Evolutionary conservation across 1,284 basidiomycete species (phyloP).

Genomic region (Megacollybia platyphylla): DNA sequence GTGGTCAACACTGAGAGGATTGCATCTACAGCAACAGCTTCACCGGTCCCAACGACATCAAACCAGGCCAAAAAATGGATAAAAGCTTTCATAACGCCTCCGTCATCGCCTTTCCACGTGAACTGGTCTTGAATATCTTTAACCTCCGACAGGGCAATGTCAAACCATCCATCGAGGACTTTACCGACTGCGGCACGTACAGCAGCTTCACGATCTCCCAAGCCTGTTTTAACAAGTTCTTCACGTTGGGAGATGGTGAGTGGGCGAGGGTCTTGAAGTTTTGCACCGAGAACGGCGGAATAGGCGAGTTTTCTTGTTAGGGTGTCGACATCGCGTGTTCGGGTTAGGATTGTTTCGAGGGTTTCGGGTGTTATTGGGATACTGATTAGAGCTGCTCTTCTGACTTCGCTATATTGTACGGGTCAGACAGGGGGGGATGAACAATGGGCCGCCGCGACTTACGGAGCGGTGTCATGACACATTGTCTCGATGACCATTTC

Average conservation of each 20-base stretch:
- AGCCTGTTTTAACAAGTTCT: conserved; percentile 66
- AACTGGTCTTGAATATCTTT: conserved; percentile 15
- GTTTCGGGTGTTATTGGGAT: conserved; percentile 54
- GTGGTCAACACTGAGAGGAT: conserved; percentile 28
- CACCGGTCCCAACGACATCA: conserved; percentile 33
- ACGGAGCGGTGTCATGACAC: conserved; percentile 71
- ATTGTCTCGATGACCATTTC: conserved; percentile 68
- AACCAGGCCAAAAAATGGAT: conserved; percentile 29
- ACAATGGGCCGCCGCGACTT: conserved; percentile 17
- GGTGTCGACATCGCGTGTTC: conserved; percentile 80
- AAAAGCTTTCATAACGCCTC: conserved; percentile 29
- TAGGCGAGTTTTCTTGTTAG: conserved; percentile 78
- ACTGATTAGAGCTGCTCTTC: conserved; percentile 77
- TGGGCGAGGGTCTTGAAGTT: conserved; percentile 54
- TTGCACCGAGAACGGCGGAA: conserved; percentile 47
- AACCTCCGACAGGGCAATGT: conserved; percentile 25
- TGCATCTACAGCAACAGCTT: conserved; percentile 31
- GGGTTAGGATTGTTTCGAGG: conserved; percentile 60
- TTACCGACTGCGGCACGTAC: conserved; percentile 74
- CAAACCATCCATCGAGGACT: conserved; percentile 71
- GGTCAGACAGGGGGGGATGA: neutral
- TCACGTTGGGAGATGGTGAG: conserved; percentile 72
- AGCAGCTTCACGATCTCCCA: conserved; percentile 79
- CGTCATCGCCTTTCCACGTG: conserved; percentile 35
- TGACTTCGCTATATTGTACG: conserved; percentile 60